Evolutionary conservation across 441 rosid genomes (phyloP).

Genomic region (Manihot esculenta): DNA sequence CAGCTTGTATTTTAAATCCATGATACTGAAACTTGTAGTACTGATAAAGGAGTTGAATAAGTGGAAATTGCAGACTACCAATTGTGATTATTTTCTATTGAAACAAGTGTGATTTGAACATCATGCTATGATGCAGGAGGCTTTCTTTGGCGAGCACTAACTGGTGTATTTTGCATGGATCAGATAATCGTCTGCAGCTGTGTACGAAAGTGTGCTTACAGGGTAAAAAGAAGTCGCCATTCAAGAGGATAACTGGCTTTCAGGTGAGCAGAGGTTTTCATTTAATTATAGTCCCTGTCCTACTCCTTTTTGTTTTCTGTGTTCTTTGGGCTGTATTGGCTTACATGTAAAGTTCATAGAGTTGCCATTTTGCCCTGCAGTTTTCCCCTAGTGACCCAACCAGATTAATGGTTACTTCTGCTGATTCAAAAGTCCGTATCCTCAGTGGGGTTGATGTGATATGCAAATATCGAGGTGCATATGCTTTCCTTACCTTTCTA

Average conservation of each 20-base stretch:
- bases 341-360: not conserved
- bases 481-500: not conserved
- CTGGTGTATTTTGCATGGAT: conserved; percentile 21
- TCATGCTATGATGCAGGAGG: conserved; percentile 28
- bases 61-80: not conserved
- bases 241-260: conserved; percentile 80
- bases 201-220: conserved; percentile 57
- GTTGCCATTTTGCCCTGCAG: conserved; percentile 38
- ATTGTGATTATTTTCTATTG: not conserved
- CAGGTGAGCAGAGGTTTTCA: conserved; percentile 47
- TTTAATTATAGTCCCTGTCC: conserved; percentile 4
- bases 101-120: conserved; percentile 16
- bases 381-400: conserved; percentile 67
- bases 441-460: conserved; percentile 67
- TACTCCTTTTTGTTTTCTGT: not conserved
- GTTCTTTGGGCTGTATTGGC: not conserved
- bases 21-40: not conserved
- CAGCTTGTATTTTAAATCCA: not conserved
- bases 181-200: conserved; percentile 73
- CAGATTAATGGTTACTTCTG: conserved; percentile 82
- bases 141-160: conserved; percentile 26
- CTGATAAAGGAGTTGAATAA: not conserved
- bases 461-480: conserved; percentile 51
- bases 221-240: conserved; percentile 68
- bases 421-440: conserved; percentile 82